phyloP scores from a whole-genome alignment of 1,284 basidiomycete species.

The Lentinus polychrous region DNA sequence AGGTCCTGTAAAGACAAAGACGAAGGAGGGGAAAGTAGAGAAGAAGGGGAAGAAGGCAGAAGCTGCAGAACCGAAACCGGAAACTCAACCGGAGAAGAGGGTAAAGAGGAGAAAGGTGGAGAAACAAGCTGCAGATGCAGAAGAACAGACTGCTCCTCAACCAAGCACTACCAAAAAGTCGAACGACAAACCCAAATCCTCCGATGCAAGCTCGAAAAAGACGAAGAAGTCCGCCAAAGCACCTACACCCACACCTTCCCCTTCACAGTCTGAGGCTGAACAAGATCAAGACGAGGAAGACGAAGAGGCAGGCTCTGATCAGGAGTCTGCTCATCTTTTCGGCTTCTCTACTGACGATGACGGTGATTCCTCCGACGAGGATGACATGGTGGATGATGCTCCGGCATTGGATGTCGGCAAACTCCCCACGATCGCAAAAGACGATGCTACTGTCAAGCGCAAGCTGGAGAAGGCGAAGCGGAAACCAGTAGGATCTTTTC shows the following conservation, averaged over 20 bases:
- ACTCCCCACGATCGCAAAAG: slow-evolving; percentile 80
- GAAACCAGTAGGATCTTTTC: slow-evolving; percentile 51
- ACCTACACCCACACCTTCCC: slow-evolving; percentile 5
- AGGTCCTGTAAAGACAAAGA: neutral
- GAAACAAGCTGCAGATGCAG: slow-evolving; percentile 4
- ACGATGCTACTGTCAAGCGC: slow-evolving; percentile 72
- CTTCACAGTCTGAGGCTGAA: slow-evolving; percentile 10
- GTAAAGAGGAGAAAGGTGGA: slow-evolving; percentile 4
- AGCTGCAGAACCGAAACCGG: slow-evolving; percentile 8
- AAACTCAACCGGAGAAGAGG: slow-evolving; percentile 10
- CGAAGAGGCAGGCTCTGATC: slow-evolving; percentile 23
- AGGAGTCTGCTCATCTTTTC: slow-evolving; percentile 38
- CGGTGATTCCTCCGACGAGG: slow-evolving; percentile 73
- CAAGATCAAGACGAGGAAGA: slow-evolving; percentile 13
- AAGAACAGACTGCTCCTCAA: slow-evolving; percentile 4
- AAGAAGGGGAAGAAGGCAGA: slow-evolving; percentile 14
- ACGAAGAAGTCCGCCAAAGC: slow-evolving; percentile 5
- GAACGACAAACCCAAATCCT: slow-evolving; percentile 3
- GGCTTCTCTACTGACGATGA: slow-evolving; percentile 71
- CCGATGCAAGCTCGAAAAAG: neutral
- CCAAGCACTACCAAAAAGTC: slow-evolving; percentile 5
- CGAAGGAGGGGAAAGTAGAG: neutral
- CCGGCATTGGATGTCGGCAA: slow-evolving; percentile 57
- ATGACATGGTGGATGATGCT: slow-evolving; percentile 49
- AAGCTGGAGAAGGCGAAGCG: slow-evolving; percentile 81